Base-by-base conservation (phyloP, 257 asterid species). In the Capsicum baccatum region DNA sequence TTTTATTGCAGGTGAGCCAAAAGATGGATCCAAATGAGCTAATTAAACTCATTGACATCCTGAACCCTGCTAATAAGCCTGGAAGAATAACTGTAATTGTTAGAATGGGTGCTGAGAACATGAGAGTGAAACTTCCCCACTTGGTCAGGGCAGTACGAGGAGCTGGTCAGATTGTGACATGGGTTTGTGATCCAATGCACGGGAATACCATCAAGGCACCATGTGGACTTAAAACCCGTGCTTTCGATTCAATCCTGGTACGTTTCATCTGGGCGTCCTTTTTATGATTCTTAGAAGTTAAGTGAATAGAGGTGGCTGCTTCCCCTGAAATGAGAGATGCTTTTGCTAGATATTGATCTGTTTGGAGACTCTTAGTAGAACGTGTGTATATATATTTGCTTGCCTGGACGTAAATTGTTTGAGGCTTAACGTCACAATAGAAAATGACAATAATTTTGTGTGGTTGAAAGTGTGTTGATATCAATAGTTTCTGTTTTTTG, bases 161-260 rank as follows among this genome's bases (percentile, higher is more conserved):
- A 82, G 95, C 98, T 0, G 97, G 97, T 14, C 98, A 93, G 81
- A 83, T 92, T 70, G 97, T 94, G 13, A 94, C 97, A 79, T 94
- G 98, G 98, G 97, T 94, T 8, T 92, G 97, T 70, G 98, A 94
- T 86, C 98, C 98, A 6, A 94, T 94, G 98, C 98, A 94, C 14
- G 97, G 97, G 64, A 94, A 94, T 93, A 94, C 98, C 54, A 93
- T 94, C 86, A 93, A 92, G 87, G 98, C 98, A 12, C 98, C 97
- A 2, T 94, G 97, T 21, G 98, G 98, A 71, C 94, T 93, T 85
- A 94, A 93, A 88, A 94, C 98, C 12, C 98, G 97, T 42, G 88
- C 97, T 85, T 94, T 94, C 47, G 98, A 94, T 85, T 87, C 98
- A 3, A 94, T 94, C 87, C 88, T 92, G 96, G 98, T 94, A 92